Conservation (phyloP, 257 asterid species). For the Coffea canephora region DNA sequence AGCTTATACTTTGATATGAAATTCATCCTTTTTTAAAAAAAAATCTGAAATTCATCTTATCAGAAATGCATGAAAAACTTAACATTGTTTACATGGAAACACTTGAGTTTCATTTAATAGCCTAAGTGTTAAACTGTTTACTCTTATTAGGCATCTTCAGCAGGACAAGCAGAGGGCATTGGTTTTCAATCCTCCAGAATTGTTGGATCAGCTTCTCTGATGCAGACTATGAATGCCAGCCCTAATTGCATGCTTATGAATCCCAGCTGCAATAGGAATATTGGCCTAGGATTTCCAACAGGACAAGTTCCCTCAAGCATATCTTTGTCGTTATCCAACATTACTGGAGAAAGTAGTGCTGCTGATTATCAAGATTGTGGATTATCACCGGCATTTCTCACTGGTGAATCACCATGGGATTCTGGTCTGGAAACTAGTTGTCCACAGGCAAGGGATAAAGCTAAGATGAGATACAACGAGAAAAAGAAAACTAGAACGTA, state of each 20-base stretch:
- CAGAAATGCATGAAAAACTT: not conserved
- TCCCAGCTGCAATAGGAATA: slow-evolving; percentile 31
- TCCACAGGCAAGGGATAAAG: slow-evolving; percentile 73
- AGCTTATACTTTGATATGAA: not conserved
- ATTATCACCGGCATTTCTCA: slow-evolving; percentile 46
- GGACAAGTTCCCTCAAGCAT: slow-evolving; percentile 51
- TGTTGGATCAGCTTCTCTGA: slow-evolving; percentile 30
- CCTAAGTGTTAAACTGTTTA: not conserved
- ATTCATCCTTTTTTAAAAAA: not conserved
- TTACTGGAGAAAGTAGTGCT: slow-evolving; percentile 55
- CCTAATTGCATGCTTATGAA: slow-evolving; percentile 45
- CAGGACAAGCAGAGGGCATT: slow-evolving; percentile 52
- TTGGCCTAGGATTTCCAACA: slow-evolving; percentile 42
- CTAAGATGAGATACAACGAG: slow-evolving; percentile 83
- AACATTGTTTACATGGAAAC: not conserved
- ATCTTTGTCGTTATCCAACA: slow-evolving; percentile 47
- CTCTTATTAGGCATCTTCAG: slow-evolving; percentile 45
- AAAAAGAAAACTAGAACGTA: slow-evolving; percentile 82
- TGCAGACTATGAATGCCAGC: slow-evolving; percentile 40
- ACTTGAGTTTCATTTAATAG: not conserved
- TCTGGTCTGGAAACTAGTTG: slow-evolving; percentile 41
- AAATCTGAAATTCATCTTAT: not conserved
- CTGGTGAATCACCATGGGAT: slow-evolving; percentile 61
- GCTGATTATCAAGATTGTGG: slow-evolving; percentile 72
- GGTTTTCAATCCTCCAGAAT: slow-evolving; percentile 37